A percentile compares a stretch with the other conserved stretches of the same genome.
These are phyloP conservation scores for Hemileccinum impolitum DNA, from an alignment of 768 basidiomycete species.

Conservation along the genomic window DNA sequence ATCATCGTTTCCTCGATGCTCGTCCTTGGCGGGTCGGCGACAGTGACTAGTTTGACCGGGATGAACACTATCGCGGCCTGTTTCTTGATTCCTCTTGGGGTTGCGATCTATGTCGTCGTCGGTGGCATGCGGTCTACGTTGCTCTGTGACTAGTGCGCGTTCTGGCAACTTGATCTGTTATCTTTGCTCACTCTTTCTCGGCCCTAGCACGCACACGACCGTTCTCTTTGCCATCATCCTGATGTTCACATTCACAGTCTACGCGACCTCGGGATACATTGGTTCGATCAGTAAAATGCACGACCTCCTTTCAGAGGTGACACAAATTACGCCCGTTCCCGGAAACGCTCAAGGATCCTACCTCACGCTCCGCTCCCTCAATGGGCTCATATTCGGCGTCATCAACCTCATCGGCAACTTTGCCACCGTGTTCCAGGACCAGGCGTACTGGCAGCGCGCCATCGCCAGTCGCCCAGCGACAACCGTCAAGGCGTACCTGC, in stretches of 20 bases:
- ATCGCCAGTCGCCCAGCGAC: slow-evolving; percentile 81
- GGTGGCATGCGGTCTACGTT: slow-evolving; percentile 86
- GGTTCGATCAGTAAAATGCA: slow-evolving; percentile 80
- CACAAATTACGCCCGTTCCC: slow-evolving; percentile 53
- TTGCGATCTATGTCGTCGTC: slow-evolving; percentile 83
- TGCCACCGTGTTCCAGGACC: slow-evolving; percentile 58
- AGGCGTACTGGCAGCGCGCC: slow-evolving; percentile 90
- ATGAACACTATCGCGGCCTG: slow-evolving; percentile 90
- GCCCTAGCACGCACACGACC: slow-evolving; percentile 73
- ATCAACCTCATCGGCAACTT: slow-evolving; percentile 90
- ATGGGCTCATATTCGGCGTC: slow-evolving; percentile 79
- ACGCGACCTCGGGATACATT: slow-evolving; percentile 74
- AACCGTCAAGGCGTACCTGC: slow-evolving; percentile 88
- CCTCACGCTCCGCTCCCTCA: slow-evolving; percentile 73
- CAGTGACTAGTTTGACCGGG: slow-evolving; percentile 83
- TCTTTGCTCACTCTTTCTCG: not conserved
- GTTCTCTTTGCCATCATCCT: slow-evolving; percentile 88
- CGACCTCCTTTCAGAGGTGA: slow-evolving; percentile 62
- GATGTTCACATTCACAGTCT: slow-evolving; percentile 73
- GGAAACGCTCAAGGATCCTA: slow-evolving; percentile 89
- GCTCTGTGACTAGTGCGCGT: slow-evolving; percentile 79
- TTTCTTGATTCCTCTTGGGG: slow-evolving; percentile 86
- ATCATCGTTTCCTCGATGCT: slow-evolving; percentile 89
- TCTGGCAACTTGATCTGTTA: not conserved
- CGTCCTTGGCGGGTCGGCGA: slow-evolving; percentile 79